A percentile compares a stretch with the other conserved stretches of the same genome.
Evolutionary conservation across 2,329 filamentous ascomycete species (phyloP).

Genomic region (Talaromyces sp.): DNA sequence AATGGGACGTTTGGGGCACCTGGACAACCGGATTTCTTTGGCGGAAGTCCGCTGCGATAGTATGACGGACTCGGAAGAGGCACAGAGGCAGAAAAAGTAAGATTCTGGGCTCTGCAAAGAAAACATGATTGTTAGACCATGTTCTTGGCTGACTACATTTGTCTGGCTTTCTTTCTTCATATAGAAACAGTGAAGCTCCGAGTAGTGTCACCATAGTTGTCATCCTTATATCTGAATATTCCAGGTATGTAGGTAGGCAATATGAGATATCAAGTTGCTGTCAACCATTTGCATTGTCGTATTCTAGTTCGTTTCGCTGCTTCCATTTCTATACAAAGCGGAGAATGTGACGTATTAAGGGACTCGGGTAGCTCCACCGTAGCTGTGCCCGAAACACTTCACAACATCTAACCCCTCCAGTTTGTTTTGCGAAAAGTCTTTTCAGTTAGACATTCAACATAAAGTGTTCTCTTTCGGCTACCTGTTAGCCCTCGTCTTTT

Average conservation of each 20-base stretch:
- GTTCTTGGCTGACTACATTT: background rate
- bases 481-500: too few species aligned
- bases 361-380: slow-evolving; percentile 3
- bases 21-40: slow-evolving; percentile 40
- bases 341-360: slow-evolving; percentile 2
- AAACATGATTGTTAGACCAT: background rate
- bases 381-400: slow-evolving; percentile 2
- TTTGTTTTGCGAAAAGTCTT: background rate
- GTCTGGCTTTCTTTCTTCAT: background rate
- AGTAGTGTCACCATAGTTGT: background rate
- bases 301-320: background rate
- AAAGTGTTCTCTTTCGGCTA: too few species aligned
- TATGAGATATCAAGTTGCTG: background rate
- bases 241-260: background rate
- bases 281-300: background rate
- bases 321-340: background rate
- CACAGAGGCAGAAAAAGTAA: background rate
- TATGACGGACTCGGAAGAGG: background rate
- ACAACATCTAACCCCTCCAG: background rate
- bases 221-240: background rate
- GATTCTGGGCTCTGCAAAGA: background rate
- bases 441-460: background rate
- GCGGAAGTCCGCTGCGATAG: slow-evolving; percentile 41
- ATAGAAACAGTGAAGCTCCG: background rate
- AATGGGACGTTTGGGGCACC: slow-evolving; percentile 42